Base-by-base conservation (phyloP, 2,329 filamentous ascomycete genomes). In the Pseudogymnoascus sp. region DNA sequence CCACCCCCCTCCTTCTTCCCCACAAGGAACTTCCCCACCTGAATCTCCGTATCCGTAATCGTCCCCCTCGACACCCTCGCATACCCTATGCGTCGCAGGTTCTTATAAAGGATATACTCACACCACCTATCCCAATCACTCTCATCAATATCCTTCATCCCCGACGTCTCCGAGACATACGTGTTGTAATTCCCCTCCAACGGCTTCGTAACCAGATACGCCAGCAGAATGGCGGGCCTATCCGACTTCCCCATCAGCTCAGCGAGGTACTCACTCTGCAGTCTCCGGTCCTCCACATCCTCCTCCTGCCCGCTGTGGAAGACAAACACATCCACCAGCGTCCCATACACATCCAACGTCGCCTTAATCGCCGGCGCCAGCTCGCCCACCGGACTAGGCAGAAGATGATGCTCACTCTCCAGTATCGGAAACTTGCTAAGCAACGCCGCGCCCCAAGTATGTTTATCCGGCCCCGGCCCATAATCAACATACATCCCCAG, bases 301-400 rank as follows among this genome's bases (percentile, higher is more conserved):
- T 99, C 94, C 76, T 99, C 93, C 73, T 99, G 94, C 11, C 94
- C 94, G 0, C 93, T 97, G 78, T 99, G 94, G 84, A 99, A 99
- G 62, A 99, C 94, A 66, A 97, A 95, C 2, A 97, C 89, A 69
- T 99, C 94, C 8, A 99, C 84, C 60, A 91, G 78, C 69, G 92
- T 87, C 58, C 92, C 94, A 73, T 97, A 97, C 55, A 92, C 90
- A 71, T 97, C 89, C 35, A 99, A 82, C 0, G 94, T 97, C n/a
- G 94, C 94, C 71, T 97, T 90, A 67, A 99, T 97, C 6, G 93
- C 93, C 1, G 94, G 94, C 0, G 94, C 94, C 33, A 99, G 83
- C 75, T 99, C 94, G 64, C 94, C 94, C 1, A 95, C 92, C 0
- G 94, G 94, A 12, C 89, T 94, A 14, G 94, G 94, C 4, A 97